These are phyloP conservation scores for Kodamaea ohmeri DNA, from an alignment of 1,139 yeast genomes.

Conservation along the genomic window DNA sequence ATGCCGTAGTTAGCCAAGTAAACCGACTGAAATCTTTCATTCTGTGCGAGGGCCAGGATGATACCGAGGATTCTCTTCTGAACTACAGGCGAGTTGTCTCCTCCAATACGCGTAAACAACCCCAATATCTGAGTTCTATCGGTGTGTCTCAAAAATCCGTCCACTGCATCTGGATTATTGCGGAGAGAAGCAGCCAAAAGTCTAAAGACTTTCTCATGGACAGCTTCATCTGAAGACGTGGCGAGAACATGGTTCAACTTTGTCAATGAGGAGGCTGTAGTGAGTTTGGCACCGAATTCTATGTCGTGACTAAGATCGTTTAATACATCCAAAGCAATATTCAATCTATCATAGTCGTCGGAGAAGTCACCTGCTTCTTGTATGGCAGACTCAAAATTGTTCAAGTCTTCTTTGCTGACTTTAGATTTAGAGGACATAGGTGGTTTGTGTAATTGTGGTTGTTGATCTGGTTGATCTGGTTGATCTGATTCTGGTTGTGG, in stretches of 20 bases:
- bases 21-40: conserved; percentile 25
- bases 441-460: conserved; percentile 17
- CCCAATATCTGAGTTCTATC: conserved; percentile 13
- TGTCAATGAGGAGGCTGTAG: conserved; percentile 22
- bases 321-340: conserved; percentile 43
- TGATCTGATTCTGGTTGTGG: conserved; percentile 14
- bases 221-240: conserved; percentile 10
- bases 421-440: conserved; percentile 10
- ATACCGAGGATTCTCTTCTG: conserved; percentile 51
- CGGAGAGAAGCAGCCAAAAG: conserved; percentile 59
- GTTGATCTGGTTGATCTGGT: conserved; percentile 13
- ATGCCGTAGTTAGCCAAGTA: conserved; percentile 29
- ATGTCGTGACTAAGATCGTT: conserved; percentile 64
- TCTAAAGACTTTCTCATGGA: conserved; percentile 48
- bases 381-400: conserved; percentile 29
- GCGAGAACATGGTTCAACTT: conserved; percentile 19
- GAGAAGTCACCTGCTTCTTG: conserved; percentile 22
- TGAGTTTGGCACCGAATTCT: conserved; percentile 53
- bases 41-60: conserved; percentile 41
- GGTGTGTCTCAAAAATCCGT: conserved; percentile 21
- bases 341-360: conserved; percentile 18
- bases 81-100: conserved; percentile 26
- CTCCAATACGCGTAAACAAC: conserved; percentile 16
- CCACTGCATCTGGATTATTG: conserved; percentile 68
- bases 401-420: conserved; percentile 22